A percentile compares a stretch with the other conserved stretches of the same genome.
Evolutionary conservation across 2,329 filamentous ascomycete genomes (phyloP).

Genomic region (Emmonsiellopsis sp.): DNA sequence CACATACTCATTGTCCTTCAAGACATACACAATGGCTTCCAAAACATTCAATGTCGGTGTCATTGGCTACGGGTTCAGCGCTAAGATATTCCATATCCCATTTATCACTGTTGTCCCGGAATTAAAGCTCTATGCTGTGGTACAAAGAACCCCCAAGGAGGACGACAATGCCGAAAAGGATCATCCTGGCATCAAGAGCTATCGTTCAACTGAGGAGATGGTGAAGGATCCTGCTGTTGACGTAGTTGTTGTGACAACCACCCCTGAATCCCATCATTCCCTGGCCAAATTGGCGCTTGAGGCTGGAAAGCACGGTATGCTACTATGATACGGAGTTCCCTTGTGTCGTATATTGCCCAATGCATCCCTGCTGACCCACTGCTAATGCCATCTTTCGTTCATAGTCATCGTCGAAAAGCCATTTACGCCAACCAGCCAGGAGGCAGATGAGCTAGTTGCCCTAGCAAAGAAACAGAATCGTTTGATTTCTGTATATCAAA

Average conservation of each 20-base stretch:
- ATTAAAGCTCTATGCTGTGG: conserved; percentile 62
- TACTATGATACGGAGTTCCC: neutral
- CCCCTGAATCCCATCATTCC: conserved; percentile 60
- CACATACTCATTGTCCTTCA: neutral
- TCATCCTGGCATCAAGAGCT: conserved; percentile 56
- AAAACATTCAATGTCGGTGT: conserved; percentile 48
- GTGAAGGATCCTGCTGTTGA: conserved; percentile 58
- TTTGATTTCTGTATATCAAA: conserved; percentile 62
- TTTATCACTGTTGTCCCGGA: conserved; percentile 57
- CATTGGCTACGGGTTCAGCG: conserved; percentile 53
- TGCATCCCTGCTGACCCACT: too few species aligned
- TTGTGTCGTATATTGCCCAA: neutral
- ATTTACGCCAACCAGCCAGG: conserved; percentile 61
- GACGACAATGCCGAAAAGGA: conserved; percentile 59
- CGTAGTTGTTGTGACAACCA: conserved; percentile 61
- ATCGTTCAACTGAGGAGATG: conserved; percentile 52
- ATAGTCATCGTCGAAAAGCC: conserved; percentile 70
- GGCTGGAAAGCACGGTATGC: conserved; percentile 55
- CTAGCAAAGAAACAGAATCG: conserved; percentile 44
- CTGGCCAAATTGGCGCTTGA: conserved; percentile 57
- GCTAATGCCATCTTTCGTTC: neutral
- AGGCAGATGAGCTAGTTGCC: conserved; percentile 54
- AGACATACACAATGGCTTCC: conserved; percentile 23
- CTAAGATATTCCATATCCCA: conserved; percentile 78
- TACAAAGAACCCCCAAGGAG: conserved; percentile 60